Evolutionary conservation across 192 early-diverging fungal genomes (phyloP).

Genomic region (Glomus cerebriforme): DNA sequence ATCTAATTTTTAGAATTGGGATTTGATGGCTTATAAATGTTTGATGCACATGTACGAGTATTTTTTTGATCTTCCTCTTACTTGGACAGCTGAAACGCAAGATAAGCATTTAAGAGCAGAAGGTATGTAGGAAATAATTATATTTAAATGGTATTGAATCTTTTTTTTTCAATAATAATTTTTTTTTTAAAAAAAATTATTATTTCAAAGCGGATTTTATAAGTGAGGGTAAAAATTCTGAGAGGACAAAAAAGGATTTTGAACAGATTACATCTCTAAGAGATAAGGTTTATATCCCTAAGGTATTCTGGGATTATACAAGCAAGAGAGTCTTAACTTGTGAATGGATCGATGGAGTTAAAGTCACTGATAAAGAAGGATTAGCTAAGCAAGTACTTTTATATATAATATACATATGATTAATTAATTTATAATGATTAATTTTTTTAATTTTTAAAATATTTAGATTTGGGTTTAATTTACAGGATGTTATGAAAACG

Average conservation of each 20-base stretch:
- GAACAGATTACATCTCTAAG: constrained; percentile 53
- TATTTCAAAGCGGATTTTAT: constrained; percentile 71
- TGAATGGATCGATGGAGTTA: constrained; percentile 89
- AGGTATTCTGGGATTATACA: constrained; percentile 71
- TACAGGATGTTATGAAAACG: constrained; percentile 63
- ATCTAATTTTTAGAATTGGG: constrained; percentile 50
- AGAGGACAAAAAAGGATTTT: constrained; percentile 57
- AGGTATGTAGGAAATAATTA: background rate
- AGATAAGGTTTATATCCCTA: constrained; percentile 71
- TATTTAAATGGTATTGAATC: too few relatives aligned
- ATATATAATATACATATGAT: background rate
- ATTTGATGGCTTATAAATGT: constrained; percentile 68
- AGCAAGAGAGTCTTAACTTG: constrained; percentile 73
- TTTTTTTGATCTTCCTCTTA: constrained; percentile 81
- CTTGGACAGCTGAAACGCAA: constrained; percentile 77
- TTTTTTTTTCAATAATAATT: background rate
- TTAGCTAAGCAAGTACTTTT: constrained; percentile 40
- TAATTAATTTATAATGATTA: background rate
- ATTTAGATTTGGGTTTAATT: constrained; percentile 33
- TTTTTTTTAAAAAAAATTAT: background rate
- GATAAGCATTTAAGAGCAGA: constrained; percentile 75
- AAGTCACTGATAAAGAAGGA: constrained; percentile 62
- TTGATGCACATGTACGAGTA: constrained; percentile 67
- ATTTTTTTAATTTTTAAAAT: background rate
- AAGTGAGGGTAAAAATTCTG: constrained; percentile 81